These are phyloP conservation scores for Ceratobasidium theobromae DNA, from an alignment of 1,284 basidiomycete species.

Conservation along the genomic window DNA sequence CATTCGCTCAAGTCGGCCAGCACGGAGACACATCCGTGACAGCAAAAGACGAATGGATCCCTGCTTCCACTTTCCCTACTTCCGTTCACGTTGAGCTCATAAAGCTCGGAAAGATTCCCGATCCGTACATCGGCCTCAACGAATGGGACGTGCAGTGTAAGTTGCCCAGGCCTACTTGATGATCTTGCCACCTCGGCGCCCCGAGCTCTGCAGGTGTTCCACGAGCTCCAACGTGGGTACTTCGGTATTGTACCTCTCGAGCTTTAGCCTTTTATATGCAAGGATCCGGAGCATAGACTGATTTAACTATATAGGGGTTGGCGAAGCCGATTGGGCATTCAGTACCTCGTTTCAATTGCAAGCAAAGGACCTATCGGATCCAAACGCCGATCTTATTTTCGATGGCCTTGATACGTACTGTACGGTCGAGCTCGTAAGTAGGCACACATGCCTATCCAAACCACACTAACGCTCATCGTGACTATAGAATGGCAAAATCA, in stretches of 20 bases:
- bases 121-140: slow-evolving; percentile 77
- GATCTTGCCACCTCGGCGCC: slow-evolving; percentile 35
- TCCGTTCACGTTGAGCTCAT: slow-evolving; percentile 83
- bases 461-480: not conserved
- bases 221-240: not conserved
- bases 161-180: slow-evolving; percentile 35
- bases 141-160: slow-evolving; percentile 89
- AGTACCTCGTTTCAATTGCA: slow-evolving; percentile 62
- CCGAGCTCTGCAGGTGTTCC: no score
- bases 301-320: slow-evolving; percentile 63
- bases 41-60: slow-evolving; percentile 65
- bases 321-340: slow-evolving; percentile 85
- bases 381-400: slow-evolving; percentile 73
- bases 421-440: slow-evolving; percentile 62
- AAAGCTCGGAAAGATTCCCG: slow-evolving; percentile 67
- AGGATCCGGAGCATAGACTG: slow-evolving; percentile 9
- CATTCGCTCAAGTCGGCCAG: slow-evolving; percentile 60
- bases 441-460: not conserved
- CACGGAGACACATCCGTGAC: slow-evolving; percentile 50
- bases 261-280: not conserved
- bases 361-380: slow-evolving; percentile 49
- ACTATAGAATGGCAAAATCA: slow-evolving; percentile 63
- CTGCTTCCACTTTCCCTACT: slow-evolving; percentile 68
- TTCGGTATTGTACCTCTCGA: not conserved
- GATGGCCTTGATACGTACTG: slow-evolving; percentile 89